These are phyloP conservation scores for Myriosclerotinia scirpicola DNA, from an alignment of 2,329 filamentous ascomycete species.

Conservation along the genomic window DNA sequence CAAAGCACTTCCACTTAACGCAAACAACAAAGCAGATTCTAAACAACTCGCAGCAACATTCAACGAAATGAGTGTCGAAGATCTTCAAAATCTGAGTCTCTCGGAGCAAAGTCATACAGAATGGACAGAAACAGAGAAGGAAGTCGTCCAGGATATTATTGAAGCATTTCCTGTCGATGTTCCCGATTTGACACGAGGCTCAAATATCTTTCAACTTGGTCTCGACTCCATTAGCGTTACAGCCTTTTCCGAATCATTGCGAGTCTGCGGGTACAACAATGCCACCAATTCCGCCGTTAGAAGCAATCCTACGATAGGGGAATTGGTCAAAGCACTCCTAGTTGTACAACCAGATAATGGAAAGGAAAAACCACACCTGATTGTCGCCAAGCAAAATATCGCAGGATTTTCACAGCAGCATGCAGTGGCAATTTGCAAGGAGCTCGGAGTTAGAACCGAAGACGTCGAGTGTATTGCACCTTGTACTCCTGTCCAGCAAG, in stretches of 20 bases:
- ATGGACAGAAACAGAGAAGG: conserved; percentile 45
- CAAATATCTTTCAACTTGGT: conserved; percentile 81
- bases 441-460: conserved; percentile 50
- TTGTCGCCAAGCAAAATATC: conserved; percentile 44
- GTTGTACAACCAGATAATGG: conserved; percentile 14
- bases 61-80: conserved; percentile 53
- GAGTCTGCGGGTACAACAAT: conserved; percentile 57
- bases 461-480: conserved; percentile 74
- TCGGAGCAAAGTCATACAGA: conserved; percentile 37
- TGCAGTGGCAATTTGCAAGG: conserved; percentile 42
- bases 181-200: conserved; percentile 48
- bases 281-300: conserved; percentile 68
- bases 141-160: conserved; percentile 55
- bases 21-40: conserved; percentile 86
- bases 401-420: conserved; percentile 43
- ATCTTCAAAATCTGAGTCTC: conserved; percentile 58
- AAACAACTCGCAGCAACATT: conserved; percentile 70
- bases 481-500: conserved; percentile 83
- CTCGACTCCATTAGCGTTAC: conserved; percentile 86
- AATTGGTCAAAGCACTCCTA: conserved; percentile 44
- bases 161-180: conserved; percentile 43
- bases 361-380: conserved; percentile 33
- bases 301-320: conserved; percentile 54
- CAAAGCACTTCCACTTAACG: conserved; percentile 71
- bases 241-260: conserved; percentile 64